These are phyloP conservation scores for Harrya chromipes DNA, from an alignment of 768 basidiomycete genomes.

Conservation along the genomic window DNA sequence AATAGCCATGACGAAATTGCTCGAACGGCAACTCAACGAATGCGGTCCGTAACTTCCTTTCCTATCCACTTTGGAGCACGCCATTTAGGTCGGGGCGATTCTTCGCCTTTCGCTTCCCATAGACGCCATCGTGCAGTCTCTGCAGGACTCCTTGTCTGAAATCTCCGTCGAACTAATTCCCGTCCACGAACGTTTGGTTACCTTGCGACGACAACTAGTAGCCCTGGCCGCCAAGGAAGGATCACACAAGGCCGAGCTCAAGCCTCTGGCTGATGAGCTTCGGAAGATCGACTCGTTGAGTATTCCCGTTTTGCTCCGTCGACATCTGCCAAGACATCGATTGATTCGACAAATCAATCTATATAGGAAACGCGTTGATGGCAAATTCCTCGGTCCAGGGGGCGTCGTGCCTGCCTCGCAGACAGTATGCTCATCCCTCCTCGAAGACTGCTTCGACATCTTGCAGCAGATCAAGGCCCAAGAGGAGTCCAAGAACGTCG, in stretches of 20 bases:
- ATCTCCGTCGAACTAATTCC: constrained; percentile 89
- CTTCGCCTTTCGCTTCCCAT: background rate
- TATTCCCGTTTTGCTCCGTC: constrained; percentile 35
- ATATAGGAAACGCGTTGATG: constrained; percentile 84
- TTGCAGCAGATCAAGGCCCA: constrained; percentile 92
- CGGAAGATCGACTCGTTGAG: constrained; percentile 96
- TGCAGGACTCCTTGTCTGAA: constrained; percentile 84
- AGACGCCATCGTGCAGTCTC: constrained; percentile 73
- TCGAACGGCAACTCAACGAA: constrained; percentile 88
- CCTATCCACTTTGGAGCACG: background rate
- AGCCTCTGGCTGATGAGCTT: constrained; percentile 87
- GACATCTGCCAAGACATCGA: constrained; percentile 19
- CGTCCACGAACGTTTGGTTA: constrained; percentile 85
- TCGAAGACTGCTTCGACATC: constrained; percentile 97
- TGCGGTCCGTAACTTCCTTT: constrained; percentile 61
- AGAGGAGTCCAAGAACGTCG: constrained; percentile 86
- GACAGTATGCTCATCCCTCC: constrained; percentile 83
- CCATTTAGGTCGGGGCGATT: background rate
- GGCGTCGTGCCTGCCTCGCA: constrained; percentile 90
- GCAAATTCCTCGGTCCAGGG: constrained; percentile 90
- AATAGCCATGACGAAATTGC: constrained; percentile 80
- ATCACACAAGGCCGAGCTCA: constrained; percentile 80
- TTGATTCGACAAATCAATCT: background rate
- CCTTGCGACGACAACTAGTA: constrained; percentile 83
- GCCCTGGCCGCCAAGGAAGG: constrained; percentile 86